A percentile compares a stretch with the other conserved stretches of the same genome.
phyloP scores from a whole-genome alignment of 441 rosid species.

The Hura crepitans region DNA sequence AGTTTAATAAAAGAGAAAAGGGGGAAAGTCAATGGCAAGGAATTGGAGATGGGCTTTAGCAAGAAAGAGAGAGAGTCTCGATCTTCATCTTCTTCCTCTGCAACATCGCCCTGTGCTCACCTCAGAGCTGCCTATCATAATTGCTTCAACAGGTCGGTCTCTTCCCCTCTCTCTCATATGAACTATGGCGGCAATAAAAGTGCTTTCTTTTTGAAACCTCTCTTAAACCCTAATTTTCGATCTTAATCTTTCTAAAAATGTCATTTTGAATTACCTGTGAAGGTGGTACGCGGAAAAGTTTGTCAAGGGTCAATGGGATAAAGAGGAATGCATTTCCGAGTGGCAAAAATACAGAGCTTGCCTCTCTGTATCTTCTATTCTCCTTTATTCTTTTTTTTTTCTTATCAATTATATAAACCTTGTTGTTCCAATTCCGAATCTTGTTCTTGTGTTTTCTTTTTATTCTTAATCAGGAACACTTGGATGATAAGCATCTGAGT shows the following conservation, averaged over 20 bases:
- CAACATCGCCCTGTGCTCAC: conserved; percentile 71
- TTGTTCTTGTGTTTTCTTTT: background rate
- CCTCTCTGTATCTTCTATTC: conserved; percentile 46
- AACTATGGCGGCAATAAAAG: background rate
- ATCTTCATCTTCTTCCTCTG: conserved; percentile 44
- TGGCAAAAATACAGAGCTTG: conserved; percentile 76
- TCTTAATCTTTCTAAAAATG: background rate
- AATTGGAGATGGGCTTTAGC: conserved; percentile 33
- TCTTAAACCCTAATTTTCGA: conserved; percentile 4
- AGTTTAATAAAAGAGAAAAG: too few relatives aligned
- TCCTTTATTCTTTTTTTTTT: background rate
- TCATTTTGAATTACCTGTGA: background rate
- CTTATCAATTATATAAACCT: background rate
- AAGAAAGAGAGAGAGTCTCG: conserved; percentile 36
- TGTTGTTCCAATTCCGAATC: too few relatives aligned
- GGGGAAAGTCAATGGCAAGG: background rate
- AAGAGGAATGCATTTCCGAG: conserved; percentile 63
- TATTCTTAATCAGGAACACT: conserved; percentile 50
- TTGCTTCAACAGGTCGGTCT: conserved; percentile 70
- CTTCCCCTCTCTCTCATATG: background rate
- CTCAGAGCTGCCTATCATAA: conserved; percentile 65
- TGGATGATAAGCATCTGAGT: conserved; percentile 70
- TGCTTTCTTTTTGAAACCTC: background rate
- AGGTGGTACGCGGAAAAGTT: conserved; percentile 91
- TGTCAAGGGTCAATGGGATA: conserved; percentile 73